Percentiles rank a stretch among this genome's conserved stretches.
Evolutionary conservation across 1,284 basidiomycete species (phyloP).

Genomic region (Naganishia sp.): DNA sequence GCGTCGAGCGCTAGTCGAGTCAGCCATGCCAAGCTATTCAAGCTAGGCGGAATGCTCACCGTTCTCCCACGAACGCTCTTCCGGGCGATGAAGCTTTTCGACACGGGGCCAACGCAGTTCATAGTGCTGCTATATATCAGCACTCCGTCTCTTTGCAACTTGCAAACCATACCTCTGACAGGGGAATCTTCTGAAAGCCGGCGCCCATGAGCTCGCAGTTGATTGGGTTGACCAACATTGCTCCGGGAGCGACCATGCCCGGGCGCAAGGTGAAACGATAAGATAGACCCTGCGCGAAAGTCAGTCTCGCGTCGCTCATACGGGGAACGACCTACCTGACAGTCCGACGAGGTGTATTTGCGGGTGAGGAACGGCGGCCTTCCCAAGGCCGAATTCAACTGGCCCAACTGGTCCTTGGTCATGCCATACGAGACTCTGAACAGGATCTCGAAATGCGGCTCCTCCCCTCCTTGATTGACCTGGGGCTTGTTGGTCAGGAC

Average conservation of each 20-base stretch:
- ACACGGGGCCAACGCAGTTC: constrained; percentile 79
- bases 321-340: neutral
- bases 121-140: constrained; percentile 61
- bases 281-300: constrained; percentile 53
- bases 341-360: neutral
- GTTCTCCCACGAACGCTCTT: constrained; percentile 66
- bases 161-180: constrained; percentile 59
- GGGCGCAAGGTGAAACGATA: constrained; percentile 61
- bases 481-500: constrained; percentile 44
- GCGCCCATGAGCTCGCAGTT: constrained; percentile 75
- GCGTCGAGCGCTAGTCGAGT: constrained; percentile 15
- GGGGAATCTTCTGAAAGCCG: constrained; percentile 69
- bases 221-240: constrained; percentile 65
- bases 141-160: neutral
- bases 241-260: constrained; percentile 60
- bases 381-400: constrained; percentile 67
- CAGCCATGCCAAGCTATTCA: neutral
- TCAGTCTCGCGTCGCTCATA: neutral
- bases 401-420: constrained; percentile 65
- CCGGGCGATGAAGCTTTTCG: constrained; percentile 63
- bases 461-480: constrained; percentile 35
- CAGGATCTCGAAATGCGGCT: constrained; percentile 67
- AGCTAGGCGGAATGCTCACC: constrained; percentile 43
- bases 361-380: constrained; percentile 18
- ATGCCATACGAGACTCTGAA: constrained; percentile 75